Conservation (phyloP, 306 rosid species). For the Lathyrus tuberosus region DNA sequence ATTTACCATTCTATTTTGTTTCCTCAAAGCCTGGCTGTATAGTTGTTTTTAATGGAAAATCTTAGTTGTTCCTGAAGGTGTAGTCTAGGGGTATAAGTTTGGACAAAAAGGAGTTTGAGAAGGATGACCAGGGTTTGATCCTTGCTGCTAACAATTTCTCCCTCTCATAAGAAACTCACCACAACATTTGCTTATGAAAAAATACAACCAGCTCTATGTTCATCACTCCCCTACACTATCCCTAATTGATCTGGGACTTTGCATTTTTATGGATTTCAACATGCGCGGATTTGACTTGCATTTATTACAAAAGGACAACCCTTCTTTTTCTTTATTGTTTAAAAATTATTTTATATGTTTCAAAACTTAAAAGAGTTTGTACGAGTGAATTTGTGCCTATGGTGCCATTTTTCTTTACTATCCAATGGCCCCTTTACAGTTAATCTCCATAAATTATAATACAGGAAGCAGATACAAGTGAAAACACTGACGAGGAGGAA, state of each 20-base stretch:
- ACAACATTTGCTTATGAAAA: too few species aligned
- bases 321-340: neutral
- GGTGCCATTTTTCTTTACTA: constrained; percentile 11
- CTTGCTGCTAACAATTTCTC: too few species aligned
- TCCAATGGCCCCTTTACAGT: constrained; percentile 13
- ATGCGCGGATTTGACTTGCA: constrained; percentile 16
- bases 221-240: neutral
- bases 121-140: too few species aligned
- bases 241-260: constrained; percentile 8
- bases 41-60: neutral
- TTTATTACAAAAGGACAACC: constrained; percentile 20
- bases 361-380: neutral
- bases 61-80: neutral
- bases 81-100: too few species aligned
- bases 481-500: constrained; percentile 60
- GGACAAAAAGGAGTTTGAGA: too few species aligned
- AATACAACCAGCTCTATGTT: too few species aligned
- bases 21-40: neutral
- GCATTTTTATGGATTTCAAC: constrained; percentile 3
- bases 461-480: constrained; percentile 52
- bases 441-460: constrained; percentile 32
- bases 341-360: constrained; percentile 20
- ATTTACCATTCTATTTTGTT: too few species aligned
- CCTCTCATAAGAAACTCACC: too few species aligned
- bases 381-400: constrained; percentile 17